Base-by-base conservation (phyloP, 345 rosid species). In the Firmiana major region DNA sequence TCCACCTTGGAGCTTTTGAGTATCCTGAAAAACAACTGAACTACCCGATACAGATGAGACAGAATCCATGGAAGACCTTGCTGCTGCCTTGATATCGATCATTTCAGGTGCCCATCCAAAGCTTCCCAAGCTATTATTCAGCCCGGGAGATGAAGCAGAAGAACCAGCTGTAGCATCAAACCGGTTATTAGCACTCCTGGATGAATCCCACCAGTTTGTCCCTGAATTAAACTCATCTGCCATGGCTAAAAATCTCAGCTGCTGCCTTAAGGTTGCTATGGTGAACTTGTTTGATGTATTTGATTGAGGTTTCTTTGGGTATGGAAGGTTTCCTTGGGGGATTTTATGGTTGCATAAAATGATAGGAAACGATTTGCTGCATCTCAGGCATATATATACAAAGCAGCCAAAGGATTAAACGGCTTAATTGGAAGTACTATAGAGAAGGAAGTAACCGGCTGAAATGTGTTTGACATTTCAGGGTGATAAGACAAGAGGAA, bases 201-300 rank as follows among this genome's bases (percentile, higher is more conserved):
- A 40, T 3, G 90, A 85, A 59, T 88, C 92, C 97, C 97, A 92
- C 97, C 92, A 88, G 83, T 83, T 85, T 6, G 85, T 81, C 76
- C 78, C 71, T 5, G 90, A 59, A 45, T 85, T 82, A 81, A 78
- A 90, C 79, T 92, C 93, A 42, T 89, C 97, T 1, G 90, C 90
- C 93, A 92, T 90, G 84, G 78, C 85, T 77, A 55, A 3, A 68
- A 5, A 38, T 9, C 73, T 69, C 42, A 69, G 73, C 73, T 71
- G 62, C 28, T 51, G 17, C 26, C 19, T 51, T 19, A 19, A 0
- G 10, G 75, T 31, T 71, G 60, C 60, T 51, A 36, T 34, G 2
- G 28, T 48, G 42, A 69, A 46, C 53, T 70, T 70, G 40, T 17
- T 15, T 45, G 72, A 16, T 17, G 22, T 15, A 51, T 48, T 31